These are phyloP conservation scores for Penicillium sp. DNA, from an alignment of 2,329 filamentous ascomycete genomes.

Conservation along the genomic window DNA sequence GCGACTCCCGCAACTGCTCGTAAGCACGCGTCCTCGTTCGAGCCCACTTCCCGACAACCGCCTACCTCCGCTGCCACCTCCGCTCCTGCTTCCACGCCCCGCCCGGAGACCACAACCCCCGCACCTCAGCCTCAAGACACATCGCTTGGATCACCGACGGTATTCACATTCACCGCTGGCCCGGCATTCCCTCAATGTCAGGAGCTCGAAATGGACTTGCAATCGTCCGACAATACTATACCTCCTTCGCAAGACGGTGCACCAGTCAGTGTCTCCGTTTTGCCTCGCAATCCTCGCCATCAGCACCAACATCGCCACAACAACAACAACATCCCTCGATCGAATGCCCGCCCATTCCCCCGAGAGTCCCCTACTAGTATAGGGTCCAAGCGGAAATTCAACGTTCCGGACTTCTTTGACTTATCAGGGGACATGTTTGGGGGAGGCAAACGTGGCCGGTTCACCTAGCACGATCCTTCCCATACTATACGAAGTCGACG, in stretches of 20 bases:
- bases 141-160: slow-evolving; percentile 27
- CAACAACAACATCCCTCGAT: slow-evolving; percentile 36
- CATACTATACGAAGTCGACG: slow-evolving; percentile 25
- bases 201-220: slow-evolving; percentile 43
- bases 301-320: slow-evolving; percentile 38
- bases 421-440: slow-evolving; percentile 44
- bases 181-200: slow-evolving; percentile 35
- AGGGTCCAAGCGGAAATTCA: slow-evolving; percentile 46
- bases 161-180: slow-evolving; percentile 44
- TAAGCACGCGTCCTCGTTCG: slow-evolving; percentile 30
- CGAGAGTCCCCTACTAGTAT: slow-evolving; percentile 38
- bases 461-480: slow-evolving; percentile 30
- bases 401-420: slow-evolving; percentile 48
- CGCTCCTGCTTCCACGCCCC: slow-evolving; percentile 17
- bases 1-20: slow-evolving; percentile 33
- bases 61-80: slow-evolving; percentile 26
- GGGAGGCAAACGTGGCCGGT: slow-evolving; percentile 46
- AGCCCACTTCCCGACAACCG: slow-evolving; percentile 23
- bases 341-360: slow-evolving; percentile 34
- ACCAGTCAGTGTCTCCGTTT: slow-evolving; percentile 41
- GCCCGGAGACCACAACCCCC: slow-evolving; percentile 15
- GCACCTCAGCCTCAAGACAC: slow-evolving; percentile 23
- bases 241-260: slow-evolving; percentile 29
- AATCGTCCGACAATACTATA: slow-evolving; percentile 34
- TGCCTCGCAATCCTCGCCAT: slow-evolving; percentile 40